Evolutionary conservation across 345 rosid species (phyloP).

Genomic region (Theobroma cacao): DNA sequence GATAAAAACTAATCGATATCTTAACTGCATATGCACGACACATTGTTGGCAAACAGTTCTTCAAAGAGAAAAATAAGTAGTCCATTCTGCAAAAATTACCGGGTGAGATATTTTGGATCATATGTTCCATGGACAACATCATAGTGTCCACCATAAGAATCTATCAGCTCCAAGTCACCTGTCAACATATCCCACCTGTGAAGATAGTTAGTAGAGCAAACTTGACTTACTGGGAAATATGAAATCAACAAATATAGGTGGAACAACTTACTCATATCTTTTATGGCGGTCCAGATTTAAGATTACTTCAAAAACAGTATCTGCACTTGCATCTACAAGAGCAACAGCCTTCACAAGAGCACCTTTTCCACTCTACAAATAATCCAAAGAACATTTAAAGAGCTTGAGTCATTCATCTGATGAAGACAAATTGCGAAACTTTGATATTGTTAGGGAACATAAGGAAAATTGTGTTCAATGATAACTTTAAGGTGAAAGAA

Average conservation of each 20-base stretch:
- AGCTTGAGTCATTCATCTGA: not conserved
- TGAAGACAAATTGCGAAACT: not conserved
- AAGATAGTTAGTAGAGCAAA: constrained; percentile 28
- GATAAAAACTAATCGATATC: not conserved
- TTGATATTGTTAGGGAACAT: not conserved
- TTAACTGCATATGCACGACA: not conserved
- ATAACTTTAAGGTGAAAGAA: not conserved
- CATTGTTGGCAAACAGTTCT: not conserved
- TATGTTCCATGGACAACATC: constrained; percentile 82
- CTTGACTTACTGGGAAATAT: constrained; percentile 14
- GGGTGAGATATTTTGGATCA: constrained; percentile 76
- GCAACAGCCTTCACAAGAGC: constrained; percentile 86
- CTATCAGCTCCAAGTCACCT: constrained; percentile 79
- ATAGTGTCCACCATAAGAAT: constrained; percentile 86
- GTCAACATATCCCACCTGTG: constrained; percentile 97
- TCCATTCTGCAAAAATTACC: constrained; percentile 44
- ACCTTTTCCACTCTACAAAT: constrained; percentile 63
- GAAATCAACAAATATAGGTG: constrained; percentile 9
- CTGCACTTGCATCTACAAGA: constrained; percentile 83
- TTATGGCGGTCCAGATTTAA: constrained; percentile 63
- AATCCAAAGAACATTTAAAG: not conserved
- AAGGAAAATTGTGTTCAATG: not conserved
- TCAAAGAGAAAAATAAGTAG: not conserved
- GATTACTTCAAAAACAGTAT: constrained; percentile 81
- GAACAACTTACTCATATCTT: constrained; percentile 83